A percentile compares a stretch with the other conserved stretches of the same genome.
phyloP scores from a whole-genome alignment of 108 stramenopile genomes.

The Cyclotella sp. region DNA sequence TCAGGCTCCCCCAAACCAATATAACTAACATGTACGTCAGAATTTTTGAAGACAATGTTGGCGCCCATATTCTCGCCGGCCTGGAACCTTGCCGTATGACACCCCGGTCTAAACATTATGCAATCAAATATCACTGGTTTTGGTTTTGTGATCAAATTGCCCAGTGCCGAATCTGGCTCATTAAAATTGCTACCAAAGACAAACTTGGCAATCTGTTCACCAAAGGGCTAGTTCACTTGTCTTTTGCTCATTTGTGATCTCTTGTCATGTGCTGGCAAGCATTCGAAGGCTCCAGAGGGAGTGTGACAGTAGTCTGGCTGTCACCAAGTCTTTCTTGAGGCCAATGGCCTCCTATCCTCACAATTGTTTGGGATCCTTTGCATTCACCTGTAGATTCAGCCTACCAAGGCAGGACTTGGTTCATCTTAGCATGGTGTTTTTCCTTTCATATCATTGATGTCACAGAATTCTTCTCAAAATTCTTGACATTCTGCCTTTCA shows the following conservation, averaged over 20 bases:
- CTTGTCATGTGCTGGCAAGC: slow-evolving; percentile 31
- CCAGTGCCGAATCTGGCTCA: slow-evolving; percentile 11
- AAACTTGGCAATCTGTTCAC: slow-evolving; percentile 56
- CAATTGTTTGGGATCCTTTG: too few relatives aligned
- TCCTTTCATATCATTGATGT: too few relatives aligned
- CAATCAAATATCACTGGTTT: slow-evolving; percentile 42
- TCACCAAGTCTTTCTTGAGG: background rate
- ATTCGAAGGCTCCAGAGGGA: background rate
- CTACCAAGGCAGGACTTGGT: too few relatives aligned
- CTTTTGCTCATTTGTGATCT: slow-evolving; percentile 8
- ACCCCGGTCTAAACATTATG: slow-evolving; percentile 50
- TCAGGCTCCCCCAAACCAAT: background rate
- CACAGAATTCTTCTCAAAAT: too few relatives aligned
- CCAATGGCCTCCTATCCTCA: too few relatives aligned
- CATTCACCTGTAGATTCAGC: too few relatives aligned
- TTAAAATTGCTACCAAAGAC: slow-evolving; percentile 26
- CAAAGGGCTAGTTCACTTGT: slow-evolving; percentile 25
- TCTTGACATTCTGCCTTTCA: too few relatives aligned
- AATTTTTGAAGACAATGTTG: slow-evolving; percentile 64
- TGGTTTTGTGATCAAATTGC: slow-evolving; percentile 40
- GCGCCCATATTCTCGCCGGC: slow-evolving; percentile 46
- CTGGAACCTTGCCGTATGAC: slow-evolving; percentile 30
- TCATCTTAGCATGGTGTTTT: too few relatives aligned
- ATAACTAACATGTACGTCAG: slow-evolving; percentile 33
- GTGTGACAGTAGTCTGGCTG: background rate